phyloP scores from a whole-genome alignment of 768 basidiomycete genomes.

The Lentinula sp. region DNA sequence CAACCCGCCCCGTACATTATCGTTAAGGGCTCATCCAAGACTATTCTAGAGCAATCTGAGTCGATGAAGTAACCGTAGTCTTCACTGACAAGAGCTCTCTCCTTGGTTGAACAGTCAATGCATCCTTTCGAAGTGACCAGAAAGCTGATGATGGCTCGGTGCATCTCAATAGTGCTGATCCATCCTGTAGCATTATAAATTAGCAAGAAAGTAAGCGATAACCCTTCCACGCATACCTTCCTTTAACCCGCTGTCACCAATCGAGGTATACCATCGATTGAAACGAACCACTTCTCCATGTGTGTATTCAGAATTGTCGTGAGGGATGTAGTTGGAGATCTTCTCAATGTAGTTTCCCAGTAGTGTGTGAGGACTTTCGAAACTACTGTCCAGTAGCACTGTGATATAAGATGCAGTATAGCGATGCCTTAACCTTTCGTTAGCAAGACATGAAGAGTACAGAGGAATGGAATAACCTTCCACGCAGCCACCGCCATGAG shows the following conservation, averaged over 20 bases:
- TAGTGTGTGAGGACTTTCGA: neutral
- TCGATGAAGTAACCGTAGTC: neutral
- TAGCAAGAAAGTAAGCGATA: too few species aligned
- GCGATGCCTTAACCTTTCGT: neutral
- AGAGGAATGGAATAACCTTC: constrained; percentile 1
- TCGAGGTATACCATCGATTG: neutral
- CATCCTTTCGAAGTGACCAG: neutral
- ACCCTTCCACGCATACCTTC: neutral
- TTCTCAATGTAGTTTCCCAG: neutral
- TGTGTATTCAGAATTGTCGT: neutral
- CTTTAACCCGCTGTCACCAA: neutral
- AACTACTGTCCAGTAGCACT: neutral
- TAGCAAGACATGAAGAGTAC: too few species aligned
- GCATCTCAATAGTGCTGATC: neutral
- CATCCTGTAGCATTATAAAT: neutral
- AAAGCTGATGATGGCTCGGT: neutral
- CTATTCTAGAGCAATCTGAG: neutral
- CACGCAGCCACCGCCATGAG: constrained; percentile 11
- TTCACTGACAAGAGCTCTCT: neutral
- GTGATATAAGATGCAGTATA: neutral
- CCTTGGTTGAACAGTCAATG: neutral
- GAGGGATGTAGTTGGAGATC: neutral
- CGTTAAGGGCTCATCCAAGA: neutral
- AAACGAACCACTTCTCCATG: neutral
- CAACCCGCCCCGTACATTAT: neutral